Evolutionary conservation across 2,329 filamentous ascomycete genomes (phyloP), one percentile per base, ranked within the genome.

Genomic region (Aureobasidium leucospermi): DNA sequence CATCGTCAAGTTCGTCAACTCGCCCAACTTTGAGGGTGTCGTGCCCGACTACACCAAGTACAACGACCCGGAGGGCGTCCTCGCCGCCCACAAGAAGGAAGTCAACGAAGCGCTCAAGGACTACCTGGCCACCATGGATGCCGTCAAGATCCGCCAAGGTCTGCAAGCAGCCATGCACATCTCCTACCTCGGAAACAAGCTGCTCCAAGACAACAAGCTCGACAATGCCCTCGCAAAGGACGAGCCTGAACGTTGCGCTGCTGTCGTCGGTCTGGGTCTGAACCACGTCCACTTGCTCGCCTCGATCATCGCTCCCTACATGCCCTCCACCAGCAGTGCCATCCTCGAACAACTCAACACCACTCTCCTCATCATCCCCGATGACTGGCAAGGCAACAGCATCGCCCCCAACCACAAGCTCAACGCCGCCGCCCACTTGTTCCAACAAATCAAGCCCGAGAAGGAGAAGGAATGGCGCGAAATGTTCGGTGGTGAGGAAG

Each of bases 251-350:
- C 78, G 78, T 31, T 83, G 81, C 60, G 82, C 83, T 10, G 81
- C 82, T 6, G 82, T 86, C 19, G 82, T 96, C 58, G 88, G 89
- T 59, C 78, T 91, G n/a, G 89, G 87, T 1, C 79, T 96, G 62
- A 95, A 95, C 75, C 83, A 92, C 64, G 85, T 93, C 58, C 85
- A 93, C 69, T 85, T 96, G 34, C 81, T 96, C 49, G 89, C 91
- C 23, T 86, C 84, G 58, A 76, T 96, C 45, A 82, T 92, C 60
- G 84, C 85, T 56, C 92, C 92, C 0, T 96, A 93, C 75, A 89
- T 96, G 80, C 91, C 90, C 42, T 81, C 81, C n/a, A 92, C 88
- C 8, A 80, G 88, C 3, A 81, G 81, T 61, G 84, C 84, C 34
- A 96, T 96, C 66, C 83, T 90, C 64, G 74, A 82, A 63, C 93